phyloP scores from a whole-genome alignment of 805 yeast species.

The Lachancea fermentati region DNA sequence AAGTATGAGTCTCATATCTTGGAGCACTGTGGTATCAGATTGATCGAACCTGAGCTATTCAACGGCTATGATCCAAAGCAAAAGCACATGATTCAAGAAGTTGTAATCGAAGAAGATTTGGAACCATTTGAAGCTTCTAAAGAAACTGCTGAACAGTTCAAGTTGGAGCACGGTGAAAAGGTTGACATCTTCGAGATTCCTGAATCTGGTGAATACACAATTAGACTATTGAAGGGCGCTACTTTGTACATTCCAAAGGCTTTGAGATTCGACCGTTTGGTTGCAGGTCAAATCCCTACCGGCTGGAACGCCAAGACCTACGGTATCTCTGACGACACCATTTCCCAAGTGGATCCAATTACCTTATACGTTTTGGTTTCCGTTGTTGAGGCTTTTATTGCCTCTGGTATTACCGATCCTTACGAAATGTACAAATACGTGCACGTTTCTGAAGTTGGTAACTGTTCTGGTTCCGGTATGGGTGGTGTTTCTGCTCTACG shows the following conservation, averaged over 20 bases:
- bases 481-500: slow-evolving; percentile 97
- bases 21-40: slow-evolving; percentile 93
- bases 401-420: slow-evolving; percentile 96
- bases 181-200: slow-evolving; percentile 87
- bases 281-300: slow-evolving; percentile 84
- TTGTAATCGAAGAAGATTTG: slow-evolving; percentile 92
- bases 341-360: slow-evolving; percentile 92
- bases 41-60: slow-evolving; percentile 93
- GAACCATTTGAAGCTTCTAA: slow-evolving; percentile 94
- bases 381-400: slow-evolving; percentile 88
- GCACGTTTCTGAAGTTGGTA: slow-evolving; percentile 97
- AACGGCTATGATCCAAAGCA: slow-evolving; percentile 90
- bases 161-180: slow-evolving; percentile 87
- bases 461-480: slow-evolving; percentile 99
- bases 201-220: slow-evolving; percentile 89
- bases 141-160: slow-evolving; percentile 93
- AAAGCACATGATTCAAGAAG: slow-evolving; percentile 91
- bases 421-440: slow-evolving; percentile 97
- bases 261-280: slow-evolving; percentile 58
- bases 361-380: slow-evolving; percentile 90
- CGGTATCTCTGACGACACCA: slow-evolving; percentile 91
- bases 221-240: slow-evolving; percentile 89
- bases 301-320: slow-evolving; percentile 96
- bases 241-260: slow-evolving; percentile 81
- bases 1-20: slow-evolving; percentile 86